Evolutionary conservation across 139 green algal genomes (phyloP).

Genomic region (Mychonastes homosphaera): DNA sequence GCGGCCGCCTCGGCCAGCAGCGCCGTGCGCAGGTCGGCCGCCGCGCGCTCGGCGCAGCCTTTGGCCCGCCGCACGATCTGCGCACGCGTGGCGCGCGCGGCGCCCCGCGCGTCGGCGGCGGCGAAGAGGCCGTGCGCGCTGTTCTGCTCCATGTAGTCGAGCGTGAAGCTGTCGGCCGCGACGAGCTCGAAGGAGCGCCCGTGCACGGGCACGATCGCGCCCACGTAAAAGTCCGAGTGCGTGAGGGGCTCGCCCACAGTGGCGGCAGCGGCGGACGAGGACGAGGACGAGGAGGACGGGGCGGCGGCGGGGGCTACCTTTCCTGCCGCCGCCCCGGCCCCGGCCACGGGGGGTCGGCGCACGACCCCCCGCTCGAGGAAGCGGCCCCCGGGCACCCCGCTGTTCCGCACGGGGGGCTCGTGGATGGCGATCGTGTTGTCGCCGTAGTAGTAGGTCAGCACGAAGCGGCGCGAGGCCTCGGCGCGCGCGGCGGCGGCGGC

Average conservation of each 20-base stretch:
- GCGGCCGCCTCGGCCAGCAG: too few species aligned
- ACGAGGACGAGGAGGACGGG: neutral
- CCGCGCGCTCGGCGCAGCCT: too few species aligned
- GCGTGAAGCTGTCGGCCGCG: conserved; percentile 79
- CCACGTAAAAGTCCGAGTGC: conserved; percentile 63
- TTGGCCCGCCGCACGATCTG: too few species aligned
- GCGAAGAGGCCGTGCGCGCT: too few species aligned
- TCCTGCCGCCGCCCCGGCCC: neutral
- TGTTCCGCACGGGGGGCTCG: conserved; percentile 76
- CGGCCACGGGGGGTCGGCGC: neutral
- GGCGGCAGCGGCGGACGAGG: neutral
- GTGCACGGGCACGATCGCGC: conserved; percentile 52
- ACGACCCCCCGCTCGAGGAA: conserved; percentile 66
- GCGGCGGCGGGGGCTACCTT: neutral
- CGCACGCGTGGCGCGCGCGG: too few species aligned
- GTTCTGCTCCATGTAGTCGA: conserved; percentile 80
- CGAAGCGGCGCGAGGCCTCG: conserved; percentile 61
- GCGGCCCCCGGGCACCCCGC: conserved; percentile 75
- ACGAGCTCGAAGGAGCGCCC: conserved; percentile 67
- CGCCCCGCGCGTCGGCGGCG: too few species aligned
- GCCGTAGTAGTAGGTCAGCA: conserved; percentile 81
- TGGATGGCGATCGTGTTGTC: conserved; percentile 63
- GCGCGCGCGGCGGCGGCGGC: too few species aligned
- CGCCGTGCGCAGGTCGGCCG: too few species aligned
- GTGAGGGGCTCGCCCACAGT: neutral